These are phyloP conservation scores for Aquilaria agallochum DNA, from an alignment of 441 rosid genomes.

Conservation along the genomic window DNA sequence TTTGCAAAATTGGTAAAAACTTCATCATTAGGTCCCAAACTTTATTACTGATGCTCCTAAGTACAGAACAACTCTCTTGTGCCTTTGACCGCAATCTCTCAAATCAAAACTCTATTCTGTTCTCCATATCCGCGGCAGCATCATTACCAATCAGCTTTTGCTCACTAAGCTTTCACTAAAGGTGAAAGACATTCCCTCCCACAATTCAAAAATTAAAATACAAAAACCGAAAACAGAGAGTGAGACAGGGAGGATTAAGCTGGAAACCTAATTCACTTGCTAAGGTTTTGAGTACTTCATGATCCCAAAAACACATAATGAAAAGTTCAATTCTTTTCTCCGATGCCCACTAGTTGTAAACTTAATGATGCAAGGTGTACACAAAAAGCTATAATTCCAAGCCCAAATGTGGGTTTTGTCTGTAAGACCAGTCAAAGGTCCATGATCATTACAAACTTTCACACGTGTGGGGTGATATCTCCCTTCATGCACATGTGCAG, in stretches of 20 bases:
- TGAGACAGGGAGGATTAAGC: neutral
- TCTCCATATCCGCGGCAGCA: constrained; percentile 52
- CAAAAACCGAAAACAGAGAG: constrained; percentile 16
- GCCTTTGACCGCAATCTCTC: constrained; percentile 46
- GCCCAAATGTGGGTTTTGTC: constrained; percentile 20
- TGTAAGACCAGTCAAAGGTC: constrained; percentile 22
- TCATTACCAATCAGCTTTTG: constrained; percentile 42
- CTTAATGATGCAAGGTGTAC: constrained; percentile 25
- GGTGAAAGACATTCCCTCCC: constrained; percentile 37
- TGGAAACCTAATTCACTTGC: constrained; percentile 3
- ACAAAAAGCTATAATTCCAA: constrained; percentile 27
- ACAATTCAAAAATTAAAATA: neutral
- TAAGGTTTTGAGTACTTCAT: neutral
- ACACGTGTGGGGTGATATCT: constrained; percentile 16
- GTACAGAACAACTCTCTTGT: constrained; percentile 39
- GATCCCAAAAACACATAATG: constrained; percentile 14
- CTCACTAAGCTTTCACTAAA: constrained; percentile 37
- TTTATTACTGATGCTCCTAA: constrained; percentile 25
- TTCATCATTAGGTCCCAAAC: constrained; percentile 30
- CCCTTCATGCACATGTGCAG: constrained; percentile 10
- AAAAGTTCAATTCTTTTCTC: constrained; percentile 9
- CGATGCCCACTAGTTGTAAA: constrained; percentile 22
- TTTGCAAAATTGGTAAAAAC: constrained; percentile 36
- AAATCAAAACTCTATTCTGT: constrained; percentile 32
- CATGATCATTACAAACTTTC: constrained; percentile 4